Percentiles rank a stretch among this genome's conserved stretches.
Evolutionary conservation across 179 eudicot species (phyloP).

Genomic region (Sideroxylon spinosum): DNA sequence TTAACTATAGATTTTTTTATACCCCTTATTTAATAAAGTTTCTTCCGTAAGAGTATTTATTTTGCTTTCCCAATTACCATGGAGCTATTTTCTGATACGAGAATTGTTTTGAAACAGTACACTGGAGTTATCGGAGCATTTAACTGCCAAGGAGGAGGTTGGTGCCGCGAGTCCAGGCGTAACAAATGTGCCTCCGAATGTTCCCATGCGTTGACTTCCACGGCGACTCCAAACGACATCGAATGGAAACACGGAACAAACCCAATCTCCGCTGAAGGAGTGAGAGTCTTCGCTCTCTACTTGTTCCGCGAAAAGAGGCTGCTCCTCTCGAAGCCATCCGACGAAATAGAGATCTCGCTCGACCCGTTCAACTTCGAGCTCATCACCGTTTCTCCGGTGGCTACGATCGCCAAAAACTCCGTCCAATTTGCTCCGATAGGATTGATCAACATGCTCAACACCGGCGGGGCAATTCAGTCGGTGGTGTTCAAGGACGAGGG

Average conservation of each 20-base stretch:
- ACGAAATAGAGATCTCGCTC: constrained; percentile 44
- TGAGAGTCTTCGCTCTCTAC: constrained; percentile 55
- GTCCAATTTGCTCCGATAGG: constrained; percentile 81
- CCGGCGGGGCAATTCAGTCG: constrained; percentile 77
- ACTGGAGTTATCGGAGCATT: constrained; percentile 77
- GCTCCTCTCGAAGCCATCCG: constrained; percentile 39
- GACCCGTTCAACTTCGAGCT: constrained; percentile 86
- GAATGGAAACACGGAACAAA: constrained; percentile 73
- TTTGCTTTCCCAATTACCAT: not conserved
- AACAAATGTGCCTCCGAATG: constrained; percentile 58
- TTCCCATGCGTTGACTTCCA: constrained; percentile 45
- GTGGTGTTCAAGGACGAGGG: constrained; percentile 32
- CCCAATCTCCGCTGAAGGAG: constrained; percentile 39
- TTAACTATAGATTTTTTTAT: no score
- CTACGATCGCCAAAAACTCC: constrained; percentile 24
- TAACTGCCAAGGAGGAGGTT: constrained; percentile 91
- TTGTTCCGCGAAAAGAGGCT: constrained; percentile 46
- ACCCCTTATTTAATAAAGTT: no score
- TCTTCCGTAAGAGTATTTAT: no score
- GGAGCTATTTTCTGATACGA: not conserved
- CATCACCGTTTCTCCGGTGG: constrained; percentile 65
- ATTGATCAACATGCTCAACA: constrained; percentile 75
- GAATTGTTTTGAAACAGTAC: constrained; percentile 29
- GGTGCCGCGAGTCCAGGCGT: constrained; percentile 59
- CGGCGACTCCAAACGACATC: constrained; percentile 49